phyloP scores from a whole-genome alignment of 352 stramenopile species.

The Globisporangium rhizosaccharum region DNA sequence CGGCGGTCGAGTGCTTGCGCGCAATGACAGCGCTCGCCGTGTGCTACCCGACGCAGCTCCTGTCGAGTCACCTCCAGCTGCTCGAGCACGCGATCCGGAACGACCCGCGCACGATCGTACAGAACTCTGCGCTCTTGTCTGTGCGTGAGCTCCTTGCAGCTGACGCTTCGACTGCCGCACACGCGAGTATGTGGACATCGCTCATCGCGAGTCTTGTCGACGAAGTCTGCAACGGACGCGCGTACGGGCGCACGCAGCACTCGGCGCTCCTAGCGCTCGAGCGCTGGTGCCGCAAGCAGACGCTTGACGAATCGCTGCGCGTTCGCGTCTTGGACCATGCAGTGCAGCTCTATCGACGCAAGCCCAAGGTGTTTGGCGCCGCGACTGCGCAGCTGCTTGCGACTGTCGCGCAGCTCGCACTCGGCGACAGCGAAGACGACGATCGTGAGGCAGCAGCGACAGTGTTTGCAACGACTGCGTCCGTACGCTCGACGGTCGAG shows the following conservation, averaged over 20 bases:
- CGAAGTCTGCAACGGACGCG: neutral
- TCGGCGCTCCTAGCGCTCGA: neutral
- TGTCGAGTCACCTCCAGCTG: neutral
- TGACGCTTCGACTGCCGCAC: neutral
- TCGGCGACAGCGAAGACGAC: neutral
- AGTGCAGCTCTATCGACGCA: conserved; percentile 9
- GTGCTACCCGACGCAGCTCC: conserved; percentile 7
- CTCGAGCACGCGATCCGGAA: neutral
- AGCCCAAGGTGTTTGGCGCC: conserved; percentile 25
- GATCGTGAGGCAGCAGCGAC: neutral
- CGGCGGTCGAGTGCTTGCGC: conserved; percentile 22
- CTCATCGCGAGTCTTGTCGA: neutral
- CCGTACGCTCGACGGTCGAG: conserved; percentile 6
- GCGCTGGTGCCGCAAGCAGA: neutral
- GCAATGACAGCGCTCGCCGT: conserved; percentile 30
- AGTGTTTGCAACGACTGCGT: neutral
- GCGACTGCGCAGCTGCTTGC: conserved; percentile 6
- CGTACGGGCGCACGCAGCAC: neutral
- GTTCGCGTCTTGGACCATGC: neutral
- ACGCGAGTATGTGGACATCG: neutral
- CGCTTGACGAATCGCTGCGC: neutral
- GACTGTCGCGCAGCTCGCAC: neutral
- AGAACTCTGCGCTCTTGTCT: neutral
- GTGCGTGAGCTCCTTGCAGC: neutral
- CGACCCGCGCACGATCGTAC: neutral